A percentile compares a stretch with the other conserved stretches of the same genome.
These are phyloP conservation scores for Solanum gandarillasii DNA, from an alignment of 257 asterid species.

Conservation along the genomic window DNA sequence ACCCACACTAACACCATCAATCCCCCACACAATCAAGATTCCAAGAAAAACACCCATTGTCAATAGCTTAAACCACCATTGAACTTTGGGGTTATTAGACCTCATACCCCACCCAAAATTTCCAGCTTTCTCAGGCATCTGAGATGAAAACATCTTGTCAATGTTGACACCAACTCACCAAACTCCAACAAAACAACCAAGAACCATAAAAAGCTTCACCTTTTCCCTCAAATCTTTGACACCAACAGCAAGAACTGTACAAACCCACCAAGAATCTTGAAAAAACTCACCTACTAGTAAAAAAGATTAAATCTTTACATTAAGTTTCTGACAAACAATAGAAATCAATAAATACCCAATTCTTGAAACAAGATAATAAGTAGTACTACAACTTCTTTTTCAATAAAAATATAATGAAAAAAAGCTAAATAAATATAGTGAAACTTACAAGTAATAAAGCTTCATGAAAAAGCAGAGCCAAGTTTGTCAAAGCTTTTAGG, in stretches of 20 bases:
- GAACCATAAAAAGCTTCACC: background rate
- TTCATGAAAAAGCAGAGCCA: background rate
- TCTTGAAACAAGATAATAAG: background rate
- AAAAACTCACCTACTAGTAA: background rate
- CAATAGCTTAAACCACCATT: slow-evolving; percentile 54
- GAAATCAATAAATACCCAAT: background rate
- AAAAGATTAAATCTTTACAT: background rate
- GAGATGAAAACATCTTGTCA: background rate
- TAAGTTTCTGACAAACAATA: background rate
- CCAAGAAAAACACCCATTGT: slow-evolving; percentile 44
- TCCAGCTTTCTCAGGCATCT: slow-evolving; percentile 43
- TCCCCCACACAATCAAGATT: slow-evolving; percentile 41
- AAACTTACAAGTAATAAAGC: background rate
- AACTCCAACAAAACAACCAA: background rate
- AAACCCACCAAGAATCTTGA: background rate
- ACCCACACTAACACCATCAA: slow-evolving; percentile 31
- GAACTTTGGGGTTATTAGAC: slow-evolving; percentile 35
- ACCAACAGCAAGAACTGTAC: background rate
- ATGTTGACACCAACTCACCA: background rate
- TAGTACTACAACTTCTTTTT: background rate
- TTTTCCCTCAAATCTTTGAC: background rate
- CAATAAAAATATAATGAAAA: background rate
- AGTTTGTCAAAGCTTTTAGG: background rate
- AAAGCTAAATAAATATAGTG: background rate
- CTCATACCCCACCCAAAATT: slow-evolving; percentile 36